Conservation (phyloP, 345 rosid genomes). For the Populus pruinosa region DNA sequence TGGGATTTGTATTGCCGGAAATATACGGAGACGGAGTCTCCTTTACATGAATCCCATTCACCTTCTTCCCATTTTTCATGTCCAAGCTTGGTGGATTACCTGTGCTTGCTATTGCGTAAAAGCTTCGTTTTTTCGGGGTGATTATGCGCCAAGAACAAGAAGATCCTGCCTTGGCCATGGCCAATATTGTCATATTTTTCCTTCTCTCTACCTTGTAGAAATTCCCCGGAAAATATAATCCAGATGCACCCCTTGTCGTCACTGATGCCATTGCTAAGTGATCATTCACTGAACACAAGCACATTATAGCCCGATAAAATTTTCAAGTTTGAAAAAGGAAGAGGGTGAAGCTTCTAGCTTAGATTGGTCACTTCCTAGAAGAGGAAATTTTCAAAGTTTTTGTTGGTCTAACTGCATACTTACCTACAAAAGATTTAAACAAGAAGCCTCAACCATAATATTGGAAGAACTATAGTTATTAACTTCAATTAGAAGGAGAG, state of each 20-base stretch:
- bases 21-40: neutral
- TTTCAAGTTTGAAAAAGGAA: neutral
- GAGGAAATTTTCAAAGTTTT: neutral
- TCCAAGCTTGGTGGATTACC: constrained; percentile 12
- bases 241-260: constrained; percentile 15
- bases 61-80: constrained; percentile 28
- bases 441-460: neutral
- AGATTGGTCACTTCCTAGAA: neutral
- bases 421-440: neutral
- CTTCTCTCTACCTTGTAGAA: neutral
- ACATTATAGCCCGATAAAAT: neutral
- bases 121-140: neutral
- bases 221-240: neutral
- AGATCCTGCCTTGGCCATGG: constrained; percentile 12
- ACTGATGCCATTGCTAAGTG: constrained; percentile 15
- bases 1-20: neutral
- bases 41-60: constrained; percentile 23
- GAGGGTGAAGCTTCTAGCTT: neutral
- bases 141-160: neutral
- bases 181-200: neutral
- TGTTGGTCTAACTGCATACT: constrained; percentile 26
- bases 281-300: neutral
- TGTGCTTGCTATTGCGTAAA: constrained; percentile 8
- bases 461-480: neutral
- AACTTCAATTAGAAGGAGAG: neutral